phyloP scores from a whole-genome alignment of 768 basidiomycete species.

The Auricularia heimuer region DNA sequence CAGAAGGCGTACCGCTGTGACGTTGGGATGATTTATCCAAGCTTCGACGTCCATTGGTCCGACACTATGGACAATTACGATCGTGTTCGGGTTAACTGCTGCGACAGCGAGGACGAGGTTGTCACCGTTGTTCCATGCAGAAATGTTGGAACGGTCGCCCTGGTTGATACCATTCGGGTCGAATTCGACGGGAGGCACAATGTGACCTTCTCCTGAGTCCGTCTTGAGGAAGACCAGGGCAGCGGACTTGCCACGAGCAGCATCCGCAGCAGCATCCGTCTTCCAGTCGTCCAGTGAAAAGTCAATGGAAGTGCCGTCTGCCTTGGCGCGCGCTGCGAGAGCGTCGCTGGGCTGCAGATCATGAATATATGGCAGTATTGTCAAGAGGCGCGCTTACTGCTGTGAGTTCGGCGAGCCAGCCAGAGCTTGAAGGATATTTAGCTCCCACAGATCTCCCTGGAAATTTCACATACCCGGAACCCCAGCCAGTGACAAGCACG shows the following conservation, averaged over 20 bases:
- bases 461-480: neutral
- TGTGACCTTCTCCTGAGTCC: constrained; percentile 17
- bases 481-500: constrained; percentile 4
- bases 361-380: constrained; percentile 8
- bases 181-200: constrained; percentile 18
- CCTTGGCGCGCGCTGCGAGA: constrained; percentile 58
- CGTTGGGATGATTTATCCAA: constrained; percentile 13
- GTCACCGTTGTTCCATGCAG: constrained; percentile 27
- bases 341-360: constrained; percentile 60
- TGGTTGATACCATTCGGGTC: constrained; percentile 11
- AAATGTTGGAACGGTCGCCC: constrained; percentile 19
- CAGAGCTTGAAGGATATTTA: neutral
- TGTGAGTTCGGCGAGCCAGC: neutral
- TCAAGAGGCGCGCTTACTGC: constrained; percentile 7
- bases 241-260: constrained; percentile 33
- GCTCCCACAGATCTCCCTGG: no score
- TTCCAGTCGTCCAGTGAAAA: constrained; percentile 69
- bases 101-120: constrained; percentile 26
- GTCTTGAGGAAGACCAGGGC: constrained; percentile 21
- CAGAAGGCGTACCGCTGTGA: constrained; percentile 13
- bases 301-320: constrained; percentile 54
- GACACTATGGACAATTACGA: constrained; percentile 12
- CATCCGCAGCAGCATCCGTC: constrained; percentile 35
- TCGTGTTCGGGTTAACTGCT: constrained; percentile 14
- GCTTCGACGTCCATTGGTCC: constrained; percentile 11